Evolutionary conservation across 345 rosid species (phyloP), one percentile per base, ranked within the genome.

Genomic region (Citrus maxima): DNA sequence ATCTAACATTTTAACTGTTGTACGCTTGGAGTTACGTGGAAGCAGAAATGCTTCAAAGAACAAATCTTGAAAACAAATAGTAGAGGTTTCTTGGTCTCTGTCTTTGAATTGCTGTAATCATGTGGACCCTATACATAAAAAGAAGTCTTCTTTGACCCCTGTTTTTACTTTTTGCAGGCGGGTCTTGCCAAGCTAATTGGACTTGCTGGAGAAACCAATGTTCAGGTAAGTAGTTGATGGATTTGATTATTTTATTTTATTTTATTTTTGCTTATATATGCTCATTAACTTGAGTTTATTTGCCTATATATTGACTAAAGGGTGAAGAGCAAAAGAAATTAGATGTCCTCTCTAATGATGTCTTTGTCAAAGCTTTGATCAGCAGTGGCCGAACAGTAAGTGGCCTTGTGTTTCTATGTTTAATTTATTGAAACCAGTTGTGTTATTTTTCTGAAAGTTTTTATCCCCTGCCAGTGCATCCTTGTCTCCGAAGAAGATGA

Each of bases 241-340:
- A 77, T 75, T 34, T 68, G 24, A 27, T 46, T 14, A 42, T 5
- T 30, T 25, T 28, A 32, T 37, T 22, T 38, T 37, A 7, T 7
- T 40, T 40, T 40, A 4, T 35, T 27, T 25, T 78, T 70, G 34
- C 25, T 42, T 60, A 27, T 27, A 22, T 4, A 21, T 49, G 35
- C n/a, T 67, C 12, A 21, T 60, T 46, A 42, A 40, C 24, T 19
- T 22, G 64, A 42, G 34, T 27, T 75, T 74, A 38, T 25, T 59
- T 56, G 34, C 70, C 61, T 82, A 55, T 75, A 37, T 32, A 42
- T 24, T 79, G 71, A 77, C 35, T 54, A 34, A 77, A 93, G 99
- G 99, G 99, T 70, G 99, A 96, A 81, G 98, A 96, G 86, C 99
- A 96, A 84, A 96, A 96, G 94, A 94, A 96, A 63, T 84, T 96